Evolutionary conservation across 2,329 filamentous ascomycete species (phyloP).

Genomic region (Ascochyta viciae-villosae): DNA sequence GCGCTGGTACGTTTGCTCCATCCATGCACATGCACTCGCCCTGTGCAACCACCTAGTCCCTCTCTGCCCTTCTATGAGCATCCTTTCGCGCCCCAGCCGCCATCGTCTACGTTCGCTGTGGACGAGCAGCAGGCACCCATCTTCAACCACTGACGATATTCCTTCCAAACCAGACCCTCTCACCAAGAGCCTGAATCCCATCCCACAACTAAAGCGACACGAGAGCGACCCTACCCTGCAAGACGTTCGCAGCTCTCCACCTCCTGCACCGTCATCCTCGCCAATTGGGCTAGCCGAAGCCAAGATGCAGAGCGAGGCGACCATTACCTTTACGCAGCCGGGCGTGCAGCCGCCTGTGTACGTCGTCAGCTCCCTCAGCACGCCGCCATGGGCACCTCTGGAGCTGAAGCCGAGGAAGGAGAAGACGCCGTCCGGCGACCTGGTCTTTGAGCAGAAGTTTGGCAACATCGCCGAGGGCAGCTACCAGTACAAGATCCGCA

Average conservation of each 20-base stretch:
- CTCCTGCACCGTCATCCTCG: conserved; percentile 4
- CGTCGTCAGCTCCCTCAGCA: conserved; percentile 72
- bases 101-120: conserved; percentile 25
- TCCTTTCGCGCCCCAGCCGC: conserved; percentile 25
- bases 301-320: conserved; percentile 49
- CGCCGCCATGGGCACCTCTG: conserved; percentile 69
- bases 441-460: conserved; percentile 66
- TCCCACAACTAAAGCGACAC: conserved; percentile 23
- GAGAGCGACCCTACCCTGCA: conserved; percentile 19
- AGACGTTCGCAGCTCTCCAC: background rate
- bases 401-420: conserved; percentile 66
- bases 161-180: conserved; percentile 24
- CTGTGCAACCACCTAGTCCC: conserved; percentile 25
- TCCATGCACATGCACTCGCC: conserved; percentile 21
- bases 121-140: conserved; percentile 22
- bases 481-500: conserved; percentile 78
- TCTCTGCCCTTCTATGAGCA: conserved; percentile 24
- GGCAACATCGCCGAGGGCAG: conserved; percentile 62
- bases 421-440: conserved; percentile 59
- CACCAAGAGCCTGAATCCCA: conserved; percentile 3
- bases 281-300: conserved; percentile 2
- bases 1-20: conserved; percentile 13
- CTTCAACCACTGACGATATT: conserved; percentile 40
- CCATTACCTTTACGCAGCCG: conserved; percentile 66
- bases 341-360: conserved; percentile 72